Percentiles rank a stretch among this genome's conserved stretches.
phyloP scores from a whole-genome alignment of 2,329 filamentous ascomycete genomes.

The Aspergillus flavus region DNA sequence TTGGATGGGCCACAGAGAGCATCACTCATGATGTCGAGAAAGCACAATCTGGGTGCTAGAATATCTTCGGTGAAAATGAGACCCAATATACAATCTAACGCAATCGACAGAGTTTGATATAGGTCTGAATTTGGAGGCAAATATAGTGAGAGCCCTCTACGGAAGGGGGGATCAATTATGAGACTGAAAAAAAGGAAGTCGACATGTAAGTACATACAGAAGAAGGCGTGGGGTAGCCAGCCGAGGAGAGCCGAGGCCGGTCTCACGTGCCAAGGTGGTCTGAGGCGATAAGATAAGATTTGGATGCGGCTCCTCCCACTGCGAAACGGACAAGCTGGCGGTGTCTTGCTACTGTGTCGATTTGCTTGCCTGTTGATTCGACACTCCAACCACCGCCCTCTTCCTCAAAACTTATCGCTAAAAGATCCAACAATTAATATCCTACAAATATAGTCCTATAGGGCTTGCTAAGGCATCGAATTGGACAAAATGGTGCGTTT shows the following conservation, averaged over 20 bases:
- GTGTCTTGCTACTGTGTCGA: slow-evolving; percentile 22
- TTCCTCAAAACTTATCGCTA: not conserved
- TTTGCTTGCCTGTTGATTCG: slow-evolving; percentile 13
- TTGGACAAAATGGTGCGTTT: slow-evolving; percentile 15
- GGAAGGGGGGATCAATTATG: not conserved
- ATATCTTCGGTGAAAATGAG: not conserved
- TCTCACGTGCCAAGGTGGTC: slow-evolving; percentile 25
- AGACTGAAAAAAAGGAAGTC: slow-evolving; percentile 7
- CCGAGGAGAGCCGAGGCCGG: slow-evolving; percentile 21
- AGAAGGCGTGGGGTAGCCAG: not conserved
- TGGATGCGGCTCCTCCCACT: slow-evolving; percentile 17
- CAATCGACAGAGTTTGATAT: not conserved
- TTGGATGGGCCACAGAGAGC: slow-evolving; percentile 75
- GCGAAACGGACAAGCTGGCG: slow-evolving; percentile 31
- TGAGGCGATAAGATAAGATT: slow-evolving; percentile 34
- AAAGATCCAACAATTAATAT: no score
- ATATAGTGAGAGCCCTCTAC: not conserved
- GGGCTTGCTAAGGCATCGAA: not conserved
- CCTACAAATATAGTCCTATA: not conserved
- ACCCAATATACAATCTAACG: not conserved
- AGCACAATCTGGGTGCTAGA: not conserved
- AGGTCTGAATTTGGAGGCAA: not conserved
- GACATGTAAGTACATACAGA: not conserved
- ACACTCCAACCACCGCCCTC: slow-evolving; percentile 11
- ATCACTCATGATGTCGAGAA: slow-evolving; percentile 59